Conservation (phyloP, 2,329 filamentous ascomycete genomes). For the Aspergillus oerlinghausenensis region DNA sequence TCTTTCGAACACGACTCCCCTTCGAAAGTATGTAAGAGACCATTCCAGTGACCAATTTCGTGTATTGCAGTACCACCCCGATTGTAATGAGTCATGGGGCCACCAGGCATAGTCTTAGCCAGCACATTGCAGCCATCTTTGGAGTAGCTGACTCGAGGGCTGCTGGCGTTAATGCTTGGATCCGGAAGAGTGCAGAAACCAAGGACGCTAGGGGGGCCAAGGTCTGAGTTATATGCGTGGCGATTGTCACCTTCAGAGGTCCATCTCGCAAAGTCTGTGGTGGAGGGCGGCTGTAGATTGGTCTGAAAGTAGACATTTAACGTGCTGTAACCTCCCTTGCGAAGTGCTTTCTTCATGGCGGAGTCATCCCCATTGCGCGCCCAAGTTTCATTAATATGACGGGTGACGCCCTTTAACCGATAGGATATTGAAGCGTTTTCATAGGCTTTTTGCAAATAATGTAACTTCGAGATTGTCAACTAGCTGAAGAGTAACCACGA, state of each 20-base stretch:
- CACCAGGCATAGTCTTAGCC: slow-evolving; percentile 53
- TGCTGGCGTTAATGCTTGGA: slow-evolving; percentile 37
- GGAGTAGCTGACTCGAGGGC: slow-evolving; percentile 38
- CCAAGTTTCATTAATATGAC: slow-evolving; percentile 52
- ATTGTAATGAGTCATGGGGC: slow-evolving; percentile 46
- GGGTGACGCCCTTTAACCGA: slow-evolving; percentile 46
- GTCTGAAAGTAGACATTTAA: slow-evolving; percentile 60
- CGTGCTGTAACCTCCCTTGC: slow-evolving; percentile 49
- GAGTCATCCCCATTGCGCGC: slow-evolving; percentile 47
- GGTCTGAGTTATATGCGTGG: slow-evolving; percentile 8
- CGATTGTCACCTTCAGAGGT: slow-evolving; percentile 23
- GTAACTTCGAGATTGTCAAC: slow-evolving; percentile 20
- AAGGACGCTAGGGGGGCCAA: slow-evolving; percentile 37
- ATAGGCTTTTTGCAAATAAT: slow-evolving; percentile 45
- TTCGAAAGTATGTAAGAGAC: slow-evolving; percentile 43
- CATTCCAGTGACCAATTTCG: slow-evolving; percentile 47
- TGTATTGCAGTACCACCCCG: slow-evolving; percentile 44
- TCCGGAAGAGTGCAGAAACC: slow-evolving; percentile 52
- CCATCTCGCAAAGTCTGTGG: slow-evolving; percentile 14
- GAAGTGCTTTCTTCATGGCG: slow-evolving; percentile 51
- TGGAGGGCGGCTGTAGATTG: slow-evolving; percentile 38
- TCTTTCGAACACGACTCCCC: slow-evolving; percentile 30
- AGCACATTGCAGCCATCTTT: slow-evolving; percentile 56
- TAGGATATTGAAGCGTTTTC: slow-evolving; percentile 45
- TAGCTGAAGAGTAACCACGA: background rate